Evolutionary conservation across 306 rosid genomes (phyloP).

Genomic region (Begonia masoniana): DNA sequence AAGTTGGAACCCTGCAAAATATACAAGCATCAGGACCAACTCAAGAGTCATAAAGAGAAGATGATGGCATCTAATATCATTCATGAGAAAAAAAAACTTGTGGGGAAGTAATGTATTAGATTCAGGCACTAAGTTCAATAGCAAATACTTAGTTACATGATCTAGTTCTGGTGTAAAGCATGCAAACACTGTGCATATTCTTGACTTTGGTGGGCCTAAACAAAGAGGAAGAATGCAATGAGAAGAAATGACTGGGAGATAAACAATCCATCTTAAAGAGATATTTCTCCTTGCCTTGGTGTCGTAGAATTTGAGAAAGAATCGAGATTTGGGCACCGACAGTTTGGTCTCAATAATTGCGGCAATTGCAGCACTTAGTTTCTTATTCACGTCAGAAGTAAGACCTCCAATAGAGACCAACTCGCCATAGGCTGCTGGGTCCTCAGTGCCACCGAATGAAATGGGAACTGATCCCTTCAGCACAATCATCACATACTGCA

Average conservation of each 20-base stretch:
- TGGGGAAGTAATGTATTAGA: constrained; percentile 14
- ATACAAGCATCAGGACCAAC: constrained; percentile 17
- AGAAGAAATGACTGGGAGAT: constrained; percentile 28
- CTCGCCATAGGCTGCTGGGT: constrained; percentile 93
- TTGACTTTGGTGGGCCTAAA: constrained; percentile 67
- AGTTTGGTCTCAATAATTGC: constrained; percentile 66
- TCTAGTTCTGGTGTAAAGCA: constrained; percentile 95
- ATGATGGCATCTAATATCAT: constrained; percentile 3
- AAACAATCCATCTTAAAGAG: constrained; percentile 13
- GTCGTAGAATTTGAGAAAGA: constrained; percentile 75
- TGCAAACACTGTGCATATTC: constrained; percentile 79
- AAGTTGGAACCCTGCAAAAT: constrained; percentile 74
- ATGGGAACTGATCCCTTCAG: constrained; percentile 91
- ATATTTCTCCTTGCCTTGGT: constrained; percentile 55
- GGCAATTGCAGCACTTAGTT: constrained; percentile 76
- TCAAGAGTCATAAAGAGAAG: neutral
- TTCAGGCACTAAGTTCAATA: constrained; percentile 11
- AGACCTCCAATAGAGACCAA: constrained; percentile 93
- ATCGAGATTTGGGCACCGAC: constrained; percentile 77
- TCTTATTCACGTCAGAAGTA: constrained; percentile 66
- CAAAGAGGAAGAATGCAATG: constrained; percentile 60
- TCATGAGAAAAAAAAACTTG: constrained; percentile 5
- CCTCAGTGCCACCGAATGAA: constrained; percentile 78
- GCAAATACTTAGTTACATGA: constrained; percentile 48
- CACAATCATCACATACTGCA: constrained; percentile 92